A percentile compares a stretch with the other conserved stretches of the same genome.
Conservation (phyloP, 208 protist genomes). For the Trypanosoma caninum region DNA sequence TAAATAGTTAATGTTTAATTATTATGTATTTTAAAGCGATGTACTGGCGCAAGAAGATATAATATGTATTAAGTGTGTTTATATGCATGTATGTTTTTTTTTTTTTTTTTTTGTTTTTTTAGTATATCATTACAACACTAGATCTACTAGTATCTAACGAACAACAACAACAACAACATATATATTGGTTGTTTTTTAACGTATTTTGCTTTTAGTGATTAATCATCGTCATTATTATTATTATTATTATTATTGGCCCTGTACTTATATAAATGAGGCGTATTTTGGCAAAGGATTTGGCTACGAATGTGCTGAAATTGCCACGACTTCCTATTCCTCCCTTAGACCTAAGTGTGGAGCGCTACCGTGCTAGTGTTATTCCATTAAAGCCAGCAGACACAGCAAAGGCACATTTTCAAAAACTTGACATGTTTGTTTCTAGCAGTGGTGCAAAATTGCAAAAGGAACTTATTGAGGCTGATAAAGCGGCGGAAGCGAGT, state of each 20-base stretch:
- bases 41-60: too few relatives aligned
- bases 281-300: conserved; percentile 44
- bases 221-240: conserved; percentile 15
- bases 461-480: conserved; percentile 53
- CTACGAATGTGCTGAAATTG: conserved; percentile 71
- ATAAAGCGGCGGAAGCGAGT: conserved; percentile 37
- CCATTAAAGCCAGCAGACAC: conserved; percentile 58
- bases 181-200: too few relatives aligned
- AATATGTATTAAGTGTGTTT: too few relatives aligned
- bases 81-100: too few relatives aligned
- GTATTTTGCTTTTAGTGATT: too few relatives aligned
- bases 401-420: conserved; percentile 47
- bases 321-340: conserved; percentile 75
- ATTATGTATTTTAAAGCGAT: too few relatives aligned
- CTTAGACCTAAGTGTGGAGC: conserved; percentile 46
- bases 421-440: conserved; percentile 66
- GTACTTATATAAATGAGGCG: conserved; percentile 60
- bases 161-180: too few relatives aligned
- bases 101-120: too few relatives aligned
- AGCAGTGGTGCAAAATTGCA: conserved; percentile 56
- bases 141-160: too few relatives aligned
- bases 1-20: too few relatives aligned
- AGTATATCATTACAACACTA: too few relatives aligned
- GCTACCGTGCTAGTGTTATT: conserved; percentile 53
- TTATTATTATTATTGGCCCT: conserved; percentile 1